Base-by-base conservation (phyloP, 2,329 filamentous ascomycete species). In the Emmonsiellopsis sp. region DNA sequence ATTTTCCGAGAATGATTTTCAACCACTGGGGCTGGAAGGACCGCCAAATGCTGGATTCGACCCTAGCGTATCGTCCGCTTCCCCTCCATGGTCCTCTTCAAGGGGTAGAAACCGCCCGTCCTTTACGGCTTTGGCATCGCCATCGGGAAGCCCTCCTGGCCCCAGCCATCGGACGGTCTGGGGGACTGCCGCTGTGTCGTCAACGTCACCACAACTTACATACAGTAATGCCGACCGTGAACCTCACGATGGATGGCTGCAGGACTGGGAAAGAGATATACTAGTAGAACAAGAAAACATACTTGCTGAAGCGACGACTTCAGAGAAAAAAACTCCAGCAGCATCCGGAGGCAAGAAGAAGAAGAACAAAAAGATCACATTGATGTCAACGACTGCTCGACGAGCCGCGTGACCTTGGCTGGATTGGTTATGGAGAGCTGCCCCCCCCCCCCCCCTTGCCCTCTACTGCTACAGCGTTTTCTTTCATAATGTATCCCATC, bases 231-330 rank as follows among this genome's bases (percentile, higher is more conserved):
- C 69, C 42, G 55, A 56, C 5, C 52, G 59, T 52, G 62, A 69
- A 6, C 71, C 69, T 2, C 82, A 90, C 57, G 91, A 96, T 65
- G 92, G 91, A 0, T 96, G 91, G 91, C 74, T 92, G 13, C 84
- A 87, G 61, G 88, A 85, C 1, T 88, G 85, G 85, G 88, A 95
- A 62, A 84, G 86, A 54, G 82, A 95, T 53, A 66, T 95, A 13
- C 62, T 32, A 62, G 63, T 51, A 63, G 54, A 48, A 55, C 57
- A 52, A 40, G 32, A 42, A 60, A 55, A 51, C 57, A 53, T 61
- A 53, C 53, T 48, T 27, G 52, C 46, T 52, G 56, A 32, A 21
- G 17, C 42, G 4, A 44, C 40, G 10, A 46, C 37, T 45, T 31
- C 31, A 6, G 42, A 36, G 3, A 40, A 9, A 7, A 46, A 42